Evolutionary conservation across 2,329 filamentous ascomycete species (phyloP), one percentile per base, ranked within the genome.

Genomic region (Thermochaetoides dissita): DNA sequence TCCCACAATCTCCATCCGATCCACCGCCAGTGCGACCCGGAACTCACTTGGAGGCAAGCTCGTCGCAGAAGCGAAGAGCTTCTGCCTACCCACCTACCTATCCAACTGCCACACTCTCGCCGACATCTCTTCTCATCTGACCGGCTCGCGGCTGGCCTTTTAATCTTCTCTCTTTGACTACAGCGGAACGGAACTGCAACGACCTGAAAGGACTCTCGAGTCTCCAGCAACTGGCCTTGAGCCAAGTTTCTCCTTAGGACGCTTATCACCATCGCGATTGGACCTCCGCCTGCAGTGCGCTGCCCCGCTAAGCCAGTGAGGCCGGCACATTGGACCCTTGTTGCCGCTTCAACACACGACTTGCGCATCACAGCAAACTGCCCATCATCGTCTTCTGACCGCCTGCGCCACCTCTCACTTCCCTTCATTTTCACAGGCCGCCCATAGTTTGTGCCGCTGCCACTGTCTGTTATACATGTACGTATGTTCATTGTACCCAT

Each of bases 291-390:
- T 28, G 38, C 39, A 39, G 38, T 36, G 41, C 38, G 34, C 34
- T 48, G 43, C 47, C 47, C 47, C 47, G 46, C 47, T 50, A 24
- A 24, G 17, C 17, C 17, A 24, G 17, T 24, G 17, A 24, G 17
- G 35, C 44, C 41, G 44, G 38, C 41, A 24, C 17, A 24, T 24
- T 5, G 17, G 40, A 42, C 36, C 42, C 42, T 40, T 31, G 48
- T 50, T 51, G 48, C 50, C 47, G 48, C 48, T 49, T 53, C 50
- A 45, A 53, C 51, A 49, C 17, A 5, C 17, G 17, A 24, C 17
- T 24, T 24, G 17, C 17, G 17, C 17, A 24, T 24, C 17, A 24
- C 17, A 24, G 17, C 5, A 5, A 5, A 24, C 17, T 24, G 41
- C 37, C 17, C 40, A 40, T 42, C 40, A 40, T 42, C 32, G 30